A percentile compares a stretch with the other conserved stretches of the same genome.
These are phyloP conservation scores for Clavispora fructus DNA, from an alignment of 805 yeast species.

Conservation along the genomic window DNA sequence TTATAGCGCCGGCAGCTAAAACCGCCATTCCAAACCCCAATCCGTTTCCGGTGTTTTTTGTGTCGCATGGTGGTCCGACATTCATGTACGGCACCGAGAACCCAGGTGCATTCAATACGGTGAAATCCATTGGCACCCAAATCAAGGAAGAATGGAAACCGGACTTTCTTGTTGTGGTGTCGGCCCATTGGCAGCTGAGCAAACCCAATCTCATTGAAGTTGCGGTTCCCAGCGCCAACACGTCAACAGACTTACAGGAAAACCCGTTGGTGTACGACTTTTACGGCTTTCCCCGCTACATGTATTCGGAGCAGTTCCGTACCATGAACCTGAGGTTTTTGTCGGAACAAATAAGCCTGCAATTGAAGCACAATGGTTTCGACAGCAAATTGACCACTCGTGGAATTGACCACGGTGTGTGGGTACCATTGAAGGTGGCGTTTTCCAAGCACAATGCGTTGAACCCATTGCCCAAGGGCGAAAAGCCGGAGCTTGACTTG, in stretches of 20 bases:
- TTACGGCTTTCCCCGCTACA: conserved; percentile 61
- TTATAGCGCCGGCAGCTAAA: not conserved
- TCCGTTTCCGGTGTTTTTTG: conserved; percentile 56
- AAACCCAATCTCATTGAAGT: conserved; percentile 42
- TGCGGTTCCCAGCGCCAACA: conserved; percentile 33
- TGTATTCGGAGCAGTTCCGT: conserved; percentile 61
- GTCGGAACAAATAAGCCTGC: conserved; percentile 40
- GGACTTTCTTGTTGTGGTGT: conserved; percentile 57
- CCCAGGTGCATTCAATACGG: conserved; percentile 56
- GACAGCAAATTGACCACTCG: conserved; percentile 42
- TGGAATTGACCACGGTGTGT: conserved; percentile 79
- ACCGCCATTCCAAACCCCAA: conserved; percentile 9
- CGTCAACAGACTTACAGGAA: conserved; percentile 23
- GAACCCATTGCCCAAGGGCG: conserved; percentile 23
- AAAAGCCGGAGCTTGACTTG: conserved; percentile 26
- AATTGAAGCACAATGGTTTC: conserved; percentile 41
- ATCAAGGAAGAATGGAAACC: conserved; percentile 53
- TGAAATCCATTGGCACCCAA: conserved; percentile 45
- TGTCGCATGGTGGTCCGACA: conserved; percentile 84
- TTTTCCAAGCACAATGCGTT: conserved; percentile 36
- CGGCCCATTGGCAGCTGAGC: conserved; percentile 74
- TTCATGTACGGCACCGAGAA: conserved; percentile 53
- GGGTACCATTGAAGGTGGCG: conserved; percentile 77
- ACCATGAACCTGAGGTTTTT: conserved; percentile 39
- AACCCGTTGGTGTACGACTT: conserved; percentile 69